phyloP scores from a whole-genome alignment of 148 eudicot species.

The Rhododendron molle region DNA sequence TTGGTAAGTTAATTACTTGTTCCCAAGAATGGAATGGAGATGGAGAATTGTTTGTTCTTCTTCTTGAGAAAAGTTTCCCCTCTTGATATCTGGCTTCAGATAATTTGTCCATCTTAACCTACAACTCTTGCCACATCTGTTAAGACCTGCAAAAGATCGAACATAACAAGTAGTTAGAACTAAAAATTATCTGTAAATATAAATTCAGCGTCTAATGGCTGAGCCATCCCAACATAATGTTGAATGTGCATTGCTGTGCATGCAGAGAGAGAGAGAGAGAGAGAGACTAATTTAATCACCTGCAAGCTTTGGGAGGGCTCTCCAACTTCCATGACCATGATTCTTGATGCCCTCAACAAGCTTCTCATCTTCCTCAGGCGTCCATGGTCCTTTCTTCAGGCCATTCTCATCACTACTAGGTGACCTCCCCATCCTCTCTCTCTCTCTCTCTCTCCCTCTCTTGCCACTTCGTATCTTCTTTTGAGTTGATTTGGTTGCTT shows the following conservation, averaged over 20 bases:
- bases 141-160: conserved; percentile 41
- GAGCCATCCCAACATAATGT: neutral
- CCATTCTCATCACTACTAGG: conserved; percentile 73
- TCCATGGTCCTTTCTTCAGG: conserved; percentile 91
- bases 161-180: neutral
- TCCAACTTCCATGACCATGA: conserved; percentile 93
- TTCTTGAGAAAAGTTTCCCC: conserved; percentile 75
- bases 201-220: no score
- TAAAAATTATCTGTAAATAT: neutral
- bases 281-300: conserved; percentile 29
- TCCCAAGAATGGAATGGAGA: conserved; percentile 74
- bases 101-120: conserved; percentile 84
- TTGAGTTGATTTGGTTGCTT: conserved; percentile 40
- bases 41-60: conserved; percentile 80
- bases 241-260: neutral
- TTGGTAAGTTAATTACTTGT: no score
- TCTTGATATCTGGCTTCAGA: conserved; percentile 73
- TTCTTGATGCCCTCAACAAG: conserved; percentile 54
- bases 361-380: conserved; percentile 75
- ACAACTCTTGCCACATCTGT: conserved; percentile 85
- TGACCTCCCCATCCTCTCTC: conserved; percentile 58
- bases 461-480: neutral
- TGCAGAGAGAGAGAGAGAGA: neutral
- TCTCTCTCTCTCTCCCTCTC: neutral
- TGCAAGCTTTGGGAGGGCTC: conserved; percentile 86